A percentile compares a stretch with the other conserved stretches of the same genome.
These are phyloP conservation scores for Moniliophthora roreri DNA, from an alignment of 1,284 basidiomycete species.

Conservation along the genomic window DNA sequence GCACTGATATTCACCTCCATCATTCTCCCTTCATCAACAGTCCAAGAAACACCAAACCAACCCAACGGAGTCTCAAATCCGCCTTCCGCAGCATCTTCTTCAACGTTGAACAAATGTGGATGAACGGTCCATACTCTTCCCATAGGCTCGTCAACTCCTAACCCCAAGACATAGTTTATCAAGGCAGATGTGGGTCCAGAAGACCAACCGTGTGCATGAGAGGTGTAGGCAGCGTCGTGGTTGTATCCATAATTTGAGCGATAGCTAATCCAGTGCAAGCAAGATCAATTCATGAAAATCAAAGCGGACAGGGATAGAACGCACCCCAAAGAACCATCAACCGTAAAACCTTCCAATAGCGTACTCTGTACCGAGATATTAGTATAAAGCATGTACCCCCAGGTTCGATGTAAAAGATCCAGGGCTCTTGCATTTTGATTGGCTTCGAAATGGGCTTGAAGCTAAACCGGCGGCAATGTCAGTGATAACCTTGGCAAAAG, in stretches of 20 bases:
- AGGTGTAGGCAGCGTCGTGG: slow-evolving; percentile 41
- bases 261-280: slow-evolving; percentile 26
- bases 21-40: slow-evolving; percentile 4
- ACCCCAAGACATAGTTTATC: slow-evolving; percentile 26
- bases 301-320: slow-evolving; percentile 13
- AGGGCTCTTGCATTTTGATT: slow-evolving; percentile 41
- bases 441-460: slow-evolving; percentile 49
- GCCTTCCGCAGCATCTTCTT: slow-evolving; percentile 35
- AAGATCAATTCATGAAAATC: not conserved
- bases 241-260: slow-evolving; percentile 43
- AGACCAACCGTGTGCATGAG: slow-evolving; percentile 25
- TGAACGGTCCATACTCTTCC: slow-evolving; percentile 35
- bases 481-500: not conserved
- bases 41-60: slow-evolving; percentile 42
- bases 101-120: slow-evolving; percentile 29
- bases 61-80: slow-evolving; percentile 46
- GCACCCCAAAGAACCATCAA: slow-evolving; percentile 44
- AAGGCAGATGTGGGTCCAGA: slow-evolving; percentile 28
- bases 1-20: slow-evolving; percentile 8
- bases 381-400: slow-evolving; percentile 50
- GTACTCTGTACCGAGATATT: slow-evolving; percentile 46
- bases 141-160: slow-evolving; percentile 21
- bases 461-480: slow-evolving; percentile 22
- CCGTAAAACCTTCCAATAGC: slow-evolving; percentile 46
- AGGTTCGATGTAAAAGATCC: slow-evolving; percentile 43